phyloP scores from a whole-genome alignment of 352 stramenopile species.

The Phytopythium chamaehyphon region DNA sequence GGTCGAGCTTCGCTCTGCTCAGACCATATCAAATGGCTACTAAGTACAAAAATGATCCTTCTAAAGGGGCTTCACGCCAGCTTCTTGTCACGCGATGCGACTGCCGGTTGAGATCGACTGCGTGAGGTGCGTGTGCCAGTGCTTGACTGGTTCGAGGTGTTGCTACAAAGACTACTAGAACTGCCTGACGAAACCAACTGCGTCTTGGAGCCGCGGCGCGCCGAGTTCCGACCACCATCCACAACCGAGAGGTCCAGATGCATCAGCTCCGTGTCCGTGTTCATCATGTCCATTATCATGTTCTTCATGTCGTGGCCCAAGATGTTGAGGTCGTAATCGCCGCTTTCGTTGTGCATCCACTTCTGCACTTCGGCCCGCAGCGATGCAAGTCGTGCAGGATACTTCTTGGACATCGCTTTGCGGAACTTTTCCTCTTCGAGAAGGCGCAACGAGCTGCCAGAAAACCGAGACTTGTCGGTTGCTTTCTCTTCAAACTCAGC shows the following conservation, averaged over 20 bases:
- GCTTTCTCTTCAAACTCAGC: constrained; percentile 63
- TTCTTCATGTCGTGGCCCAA: constrained; percentile 72
- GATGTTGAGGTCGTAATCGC: constrained; percentile 68
- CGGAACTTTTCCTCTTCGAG: constrained; percentile 78
- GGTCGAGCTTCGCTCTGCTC: no score
- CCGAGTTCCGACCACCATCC: constrained; percentile 25
- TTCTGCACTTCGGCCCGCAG: constrained; percentile 69
- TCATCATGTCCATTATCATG: constrained; percentile 76
- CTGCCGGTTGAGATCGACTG: constrained; percentile 21
- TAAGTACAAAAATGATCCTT: no score
- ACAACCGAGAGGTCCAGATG: constrained; percentile 68
- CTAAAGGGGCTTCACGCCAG: constrained; percentile 2
- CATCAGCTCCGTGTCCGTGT: constrained; percentile 79
- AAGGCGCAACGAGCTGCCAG: constrained; percentile 65
- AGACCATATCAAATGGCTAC: no score
- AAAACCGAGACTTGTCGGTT: constrained; percentile 68
- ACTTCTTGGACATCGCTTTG: constrained; percentile 67
- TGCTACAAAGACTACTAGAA: constrained; percentile 6
- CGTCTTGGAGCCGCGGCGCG: constrained; percentile 28
- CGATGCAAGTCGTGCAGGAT: constrained; percentile 40
- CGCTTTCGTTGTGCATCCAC: constrained; percentile 67
- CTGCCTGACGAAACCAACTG: constrained; percentile 17
- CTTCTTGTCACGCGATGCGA: no score
- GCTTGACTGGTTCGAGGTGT: constrained; percentile 6
- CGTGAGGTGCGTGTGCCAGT: constrained; percentile 11